Conservation (phyloP, 192 early-diverging fungal genomes). For the Coemansia sp. region DNA sequence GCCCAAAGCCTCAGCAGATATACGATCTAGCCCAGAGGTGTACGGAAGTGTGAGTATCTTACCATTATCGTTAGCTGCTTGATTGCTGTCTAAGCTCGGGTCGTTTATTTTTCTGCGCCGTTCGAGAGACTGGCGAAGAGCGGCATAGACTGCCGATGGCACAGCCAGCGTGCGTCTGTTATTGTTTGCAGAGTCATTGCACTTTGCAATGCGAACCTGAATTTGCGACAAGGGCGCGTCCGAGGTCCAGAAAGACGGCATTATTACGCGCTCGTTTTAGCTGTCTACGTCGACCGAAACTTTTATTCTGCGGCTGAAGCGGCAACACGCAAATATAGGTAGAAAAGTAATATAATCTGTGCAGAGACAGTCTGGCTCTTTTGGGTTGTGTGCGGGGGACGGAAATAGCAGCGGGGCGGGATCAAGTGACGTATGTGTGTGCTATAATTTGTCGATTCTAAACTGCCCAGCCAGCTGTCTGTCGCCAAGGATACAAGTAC, state of each 20-base stretch:
- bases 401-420: too few species aligned
- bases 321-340: too few species aligned
- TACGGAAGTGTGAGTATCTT: background rate
- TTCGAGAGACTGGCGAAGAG: conserved; percentile 18
- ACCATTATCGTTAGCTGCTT: conserved; percentile 1
- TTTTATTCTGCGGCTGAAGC: too few species aligned
- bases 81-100: background rate
- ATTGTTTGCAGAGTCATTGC: background rate
- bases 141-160: conserved; percentile 13
- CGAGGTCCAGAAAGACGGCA: conserved; percentile 51
- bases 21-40: too few species aligned
- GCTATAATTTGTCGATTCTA: background rate
- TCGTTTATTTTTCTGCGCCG: conserved; percentile 12
- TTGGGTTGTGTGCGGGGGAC: too few species aligned
- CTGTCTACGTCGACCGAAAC: background rate
- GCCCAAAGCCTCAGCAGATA: too few species aligned
- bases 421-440: background rate
- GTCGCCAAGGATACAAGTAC: background rate
- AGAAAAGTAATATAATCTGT: too few species aligned
- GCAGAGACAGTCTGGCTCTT: too few species aligned
- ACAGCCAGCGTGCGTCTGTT: conserved; percentile 16
- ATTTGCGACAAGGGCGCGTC: conserved; percentile 42
- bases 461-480: background rate
- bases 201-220: conserved; percentile 27
- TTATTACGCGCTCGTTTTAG: conserved; percentile 3